Percentiles rank a stretch among this genome's conserved stretches.
phyloP scores from a whole-genome alignment of 495 filamentous ascomycete genomes.

The Talaromyces nanjingensis region DNA sequence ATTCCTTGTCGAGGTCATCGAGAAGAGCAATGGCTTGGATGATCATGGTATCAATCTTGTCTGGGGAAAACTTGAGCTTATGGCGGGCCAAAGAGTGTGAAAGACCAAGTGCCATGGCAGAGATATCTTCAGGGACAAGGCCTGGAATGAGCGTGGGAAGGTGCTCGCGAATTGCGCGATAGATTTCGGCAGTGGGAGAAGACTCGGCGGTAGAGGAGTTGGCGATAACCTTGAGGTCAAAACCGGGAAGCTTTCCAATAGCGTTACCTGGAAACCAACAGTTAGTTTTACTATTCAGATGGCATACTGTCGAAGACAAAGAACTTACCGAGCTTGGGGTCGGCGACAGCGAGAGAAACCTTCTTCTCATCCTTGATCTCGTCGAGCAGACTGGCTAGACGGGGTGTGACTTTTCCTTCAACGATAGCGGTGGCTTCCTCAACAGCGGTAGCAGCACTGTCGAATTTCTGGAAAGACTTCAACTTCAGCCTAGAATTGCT shows the following conservation, averaged over 20 bases:
- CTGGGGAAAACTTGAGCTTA: constrained; percentile 96
- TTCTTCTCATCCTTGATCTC: constrained; percentile 97
- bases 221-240: constrained; percentile 77
- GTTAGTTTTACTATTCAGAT: neutral
- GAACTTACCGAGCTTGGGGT: constrained; percentile 74
- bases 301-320: neutral
- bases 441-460: constrained; percentile 76
- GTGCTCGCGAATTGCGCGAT: constrained; percentile 87
- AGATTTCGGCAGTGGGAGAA: constrained; percentile 59
- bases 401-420: constrained; percentile 94
- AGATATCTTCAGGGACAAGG: constrained; percentile 74
- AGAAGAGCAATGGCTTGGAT: constrained; percentile 91
- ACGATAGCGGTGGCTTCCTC: constrained; percentile 82
- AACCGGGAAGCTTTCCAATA: constrained; percentile 84
- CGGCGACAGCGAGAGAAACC: constrained; percentile 86
- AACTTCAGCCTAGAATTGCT: constrained; percentile 64
- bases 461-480: constrained; percentile 95
- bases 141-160: constrained; percentile 87
- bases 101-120: constrained; percentile 89
- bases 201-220: constrained; percentile 74
- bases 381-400: constrained; percentile 73
- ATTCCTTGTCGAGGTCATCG: constrained; percentile 96
- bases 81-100: constrained; percentile 97
- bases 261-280: constrained; percentile 50
- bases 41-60: constrained; percentile 99